A percentile compares a stretch with the other conserved stretches of the same genome.
These are phyloP conservation scores for Ascomycota sp. DNA, from an alignment of 2,329 filamentous ascomycete genomes.

Conservation along the genomic window DNA sequence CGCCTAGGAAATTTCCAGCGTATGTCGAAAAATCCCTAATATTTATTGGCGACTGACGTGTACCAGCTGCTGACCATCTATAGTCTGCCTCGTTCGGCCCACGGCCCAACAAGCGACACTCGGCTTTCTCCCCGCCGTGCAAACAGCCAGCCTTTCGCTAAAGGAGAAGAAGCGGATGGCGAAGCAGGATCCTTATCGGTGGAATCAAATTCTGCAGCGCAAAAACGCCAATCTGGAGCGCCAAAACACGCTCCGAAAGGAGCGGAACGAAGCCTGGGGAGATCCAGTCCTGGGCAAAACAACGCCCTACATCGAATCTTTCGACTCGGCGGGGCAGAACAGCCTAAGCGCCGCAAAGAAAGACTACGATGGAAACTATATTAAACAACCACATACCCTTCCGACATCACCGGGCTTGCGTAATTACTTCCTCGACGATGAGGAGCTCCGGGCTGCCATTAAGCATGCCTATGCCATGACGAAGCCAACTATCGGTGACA, in stretches of 20 bases:
- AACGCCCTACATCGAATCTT: conserved; percentile 69
- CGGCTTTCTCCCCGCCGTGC: conserved; percentile 35
- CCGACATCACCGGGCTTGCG: conserved; percentile 33
- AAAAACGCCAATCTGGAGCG: conserved; percentile 67
- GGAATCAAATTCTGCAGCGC: conserved; percentile 62
- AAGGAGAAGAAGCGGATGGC: conserved; percentile 44
- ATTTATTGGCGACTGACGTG: too few relatives aligned
- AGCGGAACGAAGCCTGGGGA: conserved; percentile 45
- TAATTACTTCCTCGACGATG: conserved; percentile 55
- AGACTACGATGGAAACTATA: conserved; percentile 20
- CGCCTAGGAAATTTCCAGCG: conserved; percentile 38
- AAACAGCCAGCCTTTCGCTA: conserved; percentile 41
- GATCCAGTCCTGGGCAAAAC: conserved; percentile 59
- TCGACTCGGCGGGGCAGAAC: conserved; percentile 42
- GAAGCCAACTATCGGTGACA: conserved; percentile 25
- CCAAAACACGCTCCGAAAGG: conserved; percentile 44
- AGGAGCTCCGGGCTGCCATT: conserved; percentile 47
- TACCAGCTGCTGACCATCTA: conserved; percentile 4
- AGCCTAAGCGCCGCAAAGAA: conserved; percentile 13
- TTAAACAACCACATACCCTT: conserved; percentile 18
- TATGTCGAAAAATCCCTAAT: conserved; percentile 16
- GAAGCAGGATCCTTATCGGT: conserved; percentile 62
- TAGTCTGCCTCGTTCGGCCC: conserved; percentile 39
- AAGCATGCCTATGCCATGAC: conserved; percentile 48
- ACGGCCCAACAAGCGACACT: conserved; percentile 22